Base-by-base conservation (phyloP, 2,329 filamentous ascomycete species). In the Fusarium sublunatum region DNA sequence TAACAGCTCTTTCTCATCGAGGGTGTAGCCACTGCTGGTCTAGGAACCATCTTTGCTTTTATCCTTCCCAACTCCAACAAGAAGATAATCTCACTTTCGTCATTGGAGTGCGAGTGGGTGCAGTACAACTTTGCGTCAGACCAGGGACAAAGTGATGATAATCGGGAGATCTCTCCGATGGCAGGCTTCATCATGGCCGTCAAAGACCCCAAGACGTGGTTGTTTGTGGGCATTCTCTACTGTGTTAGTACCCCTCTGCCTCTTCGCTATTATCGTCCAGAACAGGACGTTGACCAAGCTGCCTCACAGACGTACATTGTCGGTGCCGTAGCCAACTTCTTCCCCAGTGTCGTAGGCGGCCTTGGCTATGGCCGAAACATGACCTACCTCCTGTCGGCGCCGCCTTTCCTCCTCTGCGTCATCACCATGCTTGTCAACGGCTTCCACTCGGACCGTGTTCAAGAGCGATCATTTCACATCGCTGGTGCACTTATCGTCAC, bases 321-420 rank as follows among this genome's bases (percentile, higher is more conserved):
- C 19, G 45, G 45, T 9, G 45, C 45, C n/a, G 45, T 49, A 7
- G 45, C 45, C 34, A 70, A 70, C 57, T 71, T 71, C 63, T 71
- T 70, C 49, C 69, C 69, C 1, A 67, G 63, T 3, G 62, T 71
- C 12, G 68, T 70, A 2, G 53, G 61, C 3, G 61, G 67, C 1
- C 49, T 71, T 0, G 83, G 68, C 0, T 68, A 68, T 22, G 29
- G 25, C 24, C 55, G 58, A 53, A 68, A 59, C n/a, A 47, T 64
- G 25, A 70, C 69, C 0, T 63, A 71, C 2, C 47, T 70, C 3
- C 36, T 70, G 10, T 70, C 65, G 1, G 64, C 60, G 5, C 68
- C 68, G 2, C 67, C 68, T 3, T 70, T 67, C 43, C 61, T 68
- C 29, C 59, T 70, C 11, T 49, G 35, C 24, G 45, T 49, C 3